Evolutionary conservation across 805 yeast species (phyloP), one percentile per base, ranked within the genome.

Genomic region (Hanseniaspora mollemarum): DNA sequence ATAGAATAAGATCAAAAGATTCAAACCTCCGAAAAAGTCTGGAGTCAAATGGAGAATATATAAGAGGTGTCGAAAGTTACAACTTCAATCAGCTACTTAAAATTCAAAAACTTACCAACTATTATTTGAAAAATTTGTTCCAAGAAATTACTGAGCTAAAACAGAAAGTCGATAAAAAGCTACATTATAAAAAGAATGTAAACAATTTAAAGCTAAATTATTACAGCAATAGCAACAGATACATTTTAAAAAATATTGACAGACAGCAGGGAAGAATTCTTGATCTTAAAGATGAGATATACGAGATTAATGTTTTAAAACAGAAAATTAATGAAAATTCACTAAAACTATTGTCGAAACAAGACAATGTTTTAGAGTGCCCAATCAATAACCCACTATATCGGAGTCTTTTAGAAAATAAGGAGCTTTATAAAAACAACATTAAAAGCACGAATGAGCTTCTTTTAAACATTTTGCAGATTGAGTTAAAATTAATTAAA

Each of bases 131-230:
- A 25, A 25, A 5, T 19, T n/a, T 25, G 3, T 15, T 13, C 3
- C 5, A 5, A 21, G 43, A 39, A 15, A 39, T 15, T 25, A 6
- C 4, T 6, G 32, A 39, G 6, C n/a, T 39, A 25, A 24, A 16
- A n/a, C 10, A n/a, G 15, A 16, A 13, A 13, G 26, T 39, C 6
- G 8, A 39, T 12, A 9, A 24, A 13, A 39, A 39, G 13, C 32
- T 39, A 8, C 29, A 25, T 6, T 39, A 10, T 16, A 39, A 39
- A 39, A 39, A 39, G 21, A 25, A 15, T 39, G 7, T 25, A 13
- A 25, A 21, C n/a, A 39, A 39, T 25, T 39, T 39, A n/a, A 39
- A 39, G 26, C 22, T 39, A 8, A 39, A 39, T 39, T 22, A 39
- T 26, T 22, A 39, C 10, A 10, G 6, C 5, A 13, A 26, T 4